A percentile compares a stretch with the other conserved stretches of the same genome.
Conservation (phyloP, 2,329 filamentous ascomycete genomes). For the Aspergillus viridinutans region DNA sequence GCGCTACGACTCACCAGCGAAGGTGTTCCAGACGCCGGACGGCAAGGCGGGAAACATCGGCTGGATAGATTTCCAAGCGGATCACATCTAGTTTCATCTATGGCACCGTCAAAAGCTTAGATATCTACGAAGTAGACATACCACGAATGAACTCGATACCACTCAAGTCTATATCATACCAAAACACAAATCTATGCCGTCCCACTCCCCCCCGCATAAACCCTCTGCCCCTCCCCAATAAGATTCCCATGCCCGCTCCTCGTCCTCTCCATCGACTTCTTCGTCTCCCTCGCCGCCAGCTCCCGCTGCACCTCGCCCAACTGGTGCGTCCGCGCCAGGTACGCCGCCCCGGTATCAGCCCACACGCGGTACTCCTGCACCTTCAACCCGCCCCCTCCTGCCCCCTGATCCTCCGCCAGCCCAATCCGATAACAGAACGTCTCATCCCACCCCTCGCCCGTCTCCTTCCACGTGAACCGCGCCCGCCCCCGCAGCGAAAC, state of each 20-base stretch:
- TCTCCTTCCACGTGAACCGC: constrained; percentile 31
- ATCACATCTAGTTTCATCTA: neutral
- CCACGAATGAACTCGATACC: neutral
- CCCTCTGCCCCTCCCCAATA: constrained; percentile 16
- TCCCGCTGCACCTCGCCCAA: constrained; percentile 14
- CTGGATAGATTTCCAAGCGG: constrained; percentile 45
- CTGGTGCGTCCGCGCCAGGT: constrained; percentile 32
- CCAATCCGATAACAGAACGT: constrained; percentile 38
- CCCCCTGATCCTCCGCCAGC: constrained; percentile 25
- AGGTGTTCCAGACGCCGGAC: constrained; percentile 47
- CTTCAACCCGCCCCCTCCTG: constrained; percentile 17
- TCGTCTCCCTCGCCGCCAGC: constrained; percentile 1
- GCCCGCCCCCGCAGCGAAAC: constrained; percentile 33
- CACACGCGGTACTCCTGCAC: constrained; percentile 41
- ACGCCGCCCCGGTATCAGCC: constrained; percentile 44
- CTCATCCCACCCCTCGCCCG: constrained; percentile 39
- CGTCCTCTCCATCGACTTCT: constrained; percentile 6
- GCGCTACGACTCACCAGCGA: constrained; percentile 35
- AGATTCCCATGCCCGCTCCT: constrained; percentile 11
- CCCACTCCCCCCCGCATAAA: constrained; percentile 18
- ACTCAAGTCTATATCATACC: neutral
- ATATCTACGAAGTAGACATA: neutral
- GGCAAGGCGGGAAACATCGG: constrained; percentile 43
- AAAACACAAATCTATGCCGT: neutral
- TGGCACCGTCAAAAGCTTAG: neutral